A percentile compares a stretch with the other conserved stretches of the same genome.
These are phyloP conservation scores for Apiospora phragmitis DNA, from an alignment of 2,329 filamentous ascomycete genomes.

Conservation along the genomic window DNA sequence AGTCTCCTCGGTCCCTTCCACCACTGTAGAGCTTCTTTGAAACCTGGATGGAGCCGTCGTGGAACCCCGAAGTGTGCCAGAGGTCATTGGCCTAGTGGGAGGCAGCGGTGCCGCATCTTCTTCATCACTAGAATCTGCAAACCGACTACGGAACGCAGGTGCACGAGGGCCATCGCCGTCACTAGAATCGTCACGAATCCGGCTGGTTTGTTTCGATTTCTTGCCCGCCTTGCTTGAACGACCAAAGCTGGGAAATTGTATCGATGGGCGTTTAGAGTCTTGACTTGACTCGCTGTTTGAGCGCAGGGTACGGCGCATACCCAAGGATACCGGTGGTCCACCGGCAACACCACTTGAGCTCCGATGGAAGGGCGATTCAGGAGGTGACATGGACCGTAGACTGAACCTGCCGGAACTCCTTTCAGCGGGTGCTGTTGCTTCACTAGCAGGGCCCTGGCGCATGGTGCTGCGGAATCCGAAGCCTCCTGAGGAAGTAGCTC, in stretches of 20 bases:
- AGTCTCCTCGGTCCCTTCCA: constrained; percentile 50
- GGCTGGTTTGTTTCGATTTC: constrained; percentile 37
- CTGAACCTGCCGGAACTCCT: constrained; percentile 63
- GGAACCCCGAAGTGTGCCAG: constrained; percentile 33
- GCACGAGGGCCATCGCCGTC: constrained; percentile 52
- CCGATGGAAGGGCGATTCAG: constrained; percentile 53
- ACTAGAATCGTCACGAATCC: constrained; percentile 60
- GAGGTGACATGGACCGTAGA: constrained; percentile 69
- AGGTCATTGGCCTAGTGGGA: constrained; percentile 28
- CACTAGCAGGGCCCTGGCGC: constrained; percentile 50
- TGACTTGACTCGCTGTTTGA: constrained; percentile 37
- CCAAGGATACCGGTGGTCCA: constrained; percentile 38
- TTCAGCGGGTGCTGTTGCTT: constrained; percentile 36
- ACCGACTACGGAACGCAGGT: constrained; percentile 55
- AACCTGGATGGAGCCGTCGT: constrained; percentile 41
- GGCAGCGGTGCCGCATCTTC: constrained; percentile 41
- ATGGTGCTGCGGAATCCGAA: constrained; percentile 73
- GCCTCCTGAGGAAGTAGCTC: constrained; percentile 45
- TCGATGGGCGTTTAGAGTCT: constrained; percentile 34
- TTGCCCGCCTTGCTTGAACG: constrained; percentile 36
- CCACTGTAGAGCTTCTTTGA: constrained; percentile 60
- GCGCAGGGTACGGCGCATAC: constrained; percentile 50
- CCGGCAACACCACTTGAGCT: constrained; percentile 40
- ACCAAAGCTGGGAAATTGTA: constrained; percentile 45
- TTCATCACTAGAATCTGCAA: constrained; percentile 73